These are phyloP conservation scores for Eutypella sp. DNA, from an alignment of 2,329 filamentous ascomycete species.

Conservation along the genomic window DNA sequence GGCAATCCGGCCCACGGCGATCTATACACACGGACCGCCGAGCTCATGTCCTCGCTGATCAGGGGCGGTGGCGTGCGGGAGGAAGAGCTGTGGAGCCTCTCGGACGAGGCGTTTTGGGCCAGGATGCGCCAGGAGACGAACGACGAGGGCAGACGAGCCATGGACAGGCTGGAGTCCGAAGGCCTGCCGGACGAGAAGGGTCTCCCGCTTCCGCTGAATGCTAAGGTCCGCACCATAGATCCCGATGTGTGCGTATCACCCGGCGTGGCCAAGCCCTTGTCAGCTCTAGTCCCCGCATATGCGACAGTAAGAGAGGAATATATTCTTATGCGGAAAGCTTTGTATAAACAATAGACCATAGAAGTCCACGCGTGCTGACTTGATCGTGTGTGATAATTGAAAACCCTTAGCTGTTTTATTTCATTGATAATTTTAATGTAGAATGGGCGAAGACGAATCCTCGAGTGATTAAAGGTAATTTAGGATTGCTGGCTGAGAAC, in stretches of 20 bases:
- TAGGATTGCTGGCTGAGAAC: too few species aligned
- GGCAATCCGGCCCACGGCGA: slow-evolving; percentile 31
- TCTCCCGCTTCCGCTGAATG: slow-evolving; percentile 19
- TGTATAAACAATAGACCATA: too few species aligned
- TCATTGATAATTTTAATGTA: too few species aligned
- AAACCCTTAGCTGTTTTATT: too few species aligned
- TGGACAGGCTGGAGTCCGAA: slow-evolving; percentile 17
- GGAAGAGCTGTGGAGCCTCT: slow-evolving; percentile 27
- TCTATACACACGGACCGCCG: slow-evolving; percentile 28
- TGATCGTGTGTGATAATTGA: too few species aligned
- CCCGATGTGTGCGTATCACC: slow-evolving; percentile 22
- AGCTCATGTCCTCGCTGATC: slow-evolving; percentile 23
- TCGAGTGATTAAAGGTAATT: too few species aligned
- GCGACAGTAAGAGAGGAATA: slow-evolving; percentile 14
- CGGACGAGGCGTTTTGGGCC: slow-evolving; percentile 32
- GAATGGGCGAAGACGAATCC: too few species aligned
- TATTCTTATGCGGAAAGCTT: slow-evolving; percentile 8
- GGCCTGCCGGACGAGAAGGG: slow-evolving; percentile 17
- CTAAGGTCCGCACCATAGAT: slow-evolving; percentile 29
- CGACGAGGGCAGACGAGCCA: slow-evolving; percentile 10
- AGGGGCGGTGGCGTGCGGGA: slow-evolving; percentile 21
- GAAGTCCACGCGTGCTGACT: too few species aligned
- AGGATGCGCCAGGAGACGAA: slow-evolving; percentile 19
- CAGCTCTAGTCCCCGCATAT: slow-evolving; percentile 15
- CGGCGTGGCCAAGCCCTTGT: slow-evolving; percentile 11